phyloP scores from a whole-genome alignment of 2,329 filamentous ascomycete genomes.

The Acarospora socialis region DNA sequence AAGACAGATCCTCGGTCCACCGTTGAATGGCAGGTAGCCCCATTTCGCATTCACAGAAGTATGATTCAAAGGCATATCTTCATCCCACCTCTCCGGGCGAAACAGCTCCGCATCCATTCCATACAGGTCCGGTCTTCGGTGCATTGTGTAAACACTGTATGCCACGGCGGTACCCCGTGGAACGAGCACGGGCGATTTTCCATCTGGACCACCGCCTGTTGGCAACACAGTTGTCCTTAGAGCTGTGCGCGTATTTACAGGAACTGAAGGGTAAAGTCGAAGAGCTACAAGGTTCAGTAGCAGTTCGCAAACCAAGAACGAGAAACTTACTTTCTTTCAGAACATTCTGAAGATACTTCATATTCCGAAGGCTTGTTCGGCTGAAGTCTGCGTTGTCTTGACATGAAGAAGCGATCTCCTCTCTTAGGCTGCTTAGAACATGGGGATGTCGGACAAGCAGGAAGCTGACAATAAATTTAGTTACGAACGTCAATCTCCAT shows the following conservation, averaged over 20 bases:
- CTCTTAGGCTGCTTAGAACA: conserved; percentile 9
- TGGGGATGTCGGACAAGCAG: conserved; percentile 13
- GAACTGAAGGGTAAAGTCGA: conserved; percentile 18
- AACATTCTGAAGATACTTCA: conserved; percentile 47
- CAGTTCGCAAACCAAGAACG: conserved; percentile 1
- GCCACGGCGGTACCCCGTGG: conserved; percentile 17
- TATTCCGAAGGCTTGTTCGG: conserved; percentile 14
- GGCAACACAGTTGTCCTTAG: conserved; percentile 17
- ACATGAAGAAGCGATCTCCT: conserved; percentile 8
- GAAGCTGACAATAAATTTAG: conserved; percentile 2
- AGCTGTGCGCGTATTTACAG: conserved; percentile 17
- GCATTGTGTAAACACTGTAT: conserved; percentile 19
- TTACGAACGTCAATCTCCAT: not conserved
- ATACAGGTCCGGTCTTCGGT: conserved; percentile 33
- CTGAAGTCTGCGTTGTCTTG: conserved; percentile 4
- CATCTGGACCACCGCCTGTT: conserved; percentile 20
- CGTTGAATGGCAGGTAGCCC: conserved; percentile 26
- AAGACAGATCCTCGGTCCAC: conserved; percentile 26
- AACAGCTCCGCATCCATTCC: conserved; percentile 13
- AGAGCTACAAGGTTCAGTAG: conserved; percentile 10
- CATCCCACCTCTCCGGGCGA: conserved; percentile 25
- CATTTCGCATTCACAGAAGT: conserved; percentile 9
- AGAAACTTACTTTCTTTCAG: conserved; percentile 41
- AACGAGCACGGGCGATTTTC: conserved; percentile 17
- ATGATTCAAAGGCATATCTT: conserved; percentile 2